Percentiles rank a stretch among this genome's conserved stretches.
These are phyloP conservation scores for Coemansia sp. DNA, from an alignment of 192 early-diverging fungal genomes.

Conservation along the genomic window DNA sequence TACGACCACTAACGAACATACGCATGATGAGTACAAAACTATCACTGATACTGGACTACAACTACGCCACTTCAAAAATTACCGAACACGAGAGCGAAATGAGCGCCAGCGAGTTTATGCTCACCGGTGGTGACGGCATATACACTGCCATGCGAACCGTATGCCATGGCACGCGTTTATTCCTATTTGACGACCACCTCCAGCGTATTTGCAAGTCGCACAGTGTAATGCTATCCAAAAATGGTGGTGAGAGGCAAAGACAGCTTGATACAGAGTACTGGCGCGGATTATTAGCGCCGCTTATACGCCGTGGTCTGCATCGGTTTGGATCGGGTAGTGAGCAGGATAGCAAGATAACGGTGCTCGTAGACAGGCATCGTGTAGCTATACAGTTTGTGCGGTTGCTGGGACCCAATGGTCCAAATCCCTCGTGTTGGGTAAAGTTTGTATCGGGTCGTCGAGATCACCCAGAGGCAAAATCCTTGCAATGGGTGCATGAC, in stretches of 20 bases:
- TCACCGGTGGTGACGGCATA: constrained; percentile 32
- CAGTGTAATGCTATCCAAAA: constrained; percentile 17
- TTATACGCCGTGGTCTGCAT: constrained; percentile 32
- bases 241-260: background rate
- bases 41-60: constrained; percentile 40
- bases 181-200: constrained; percentile 47
- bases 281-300: constrained; percentile 29
- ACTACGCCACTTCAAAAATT: constrained; percentile 17
- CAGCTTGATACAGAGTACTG: constrained; percentile 25
- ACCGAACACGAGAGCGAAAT: constrained; percentile 19
- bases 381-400: constrained; percentile 32
- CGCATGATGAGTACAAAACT: constrained; percentile 11
- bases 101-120: constrained; percentile 49
- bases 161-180: constrained; percentile 27
- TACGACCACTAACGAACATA: constrained; percentile 1
- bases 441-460: constrained; percentile 33
- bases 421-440: constrained; percentile 21
- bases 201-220: constrained; percentile 45
- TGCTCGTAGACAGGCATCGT: constrained; percentile 26
- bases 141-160: constrained; percentile 55
- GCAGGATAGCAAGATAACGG: constrained; percentile 41
- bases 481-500: constrained; percentile 52
- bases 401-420: constrained; percentile 6
- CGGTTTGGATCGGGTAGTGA: constrained; percentile 7
- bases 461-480: constrained; percentile 42